These are phyloP conservation scores for Apiospora hydei DNA, from an alignment of 2,329 filamentous ascomycete species.

Conservation along the genomic window DNA sequence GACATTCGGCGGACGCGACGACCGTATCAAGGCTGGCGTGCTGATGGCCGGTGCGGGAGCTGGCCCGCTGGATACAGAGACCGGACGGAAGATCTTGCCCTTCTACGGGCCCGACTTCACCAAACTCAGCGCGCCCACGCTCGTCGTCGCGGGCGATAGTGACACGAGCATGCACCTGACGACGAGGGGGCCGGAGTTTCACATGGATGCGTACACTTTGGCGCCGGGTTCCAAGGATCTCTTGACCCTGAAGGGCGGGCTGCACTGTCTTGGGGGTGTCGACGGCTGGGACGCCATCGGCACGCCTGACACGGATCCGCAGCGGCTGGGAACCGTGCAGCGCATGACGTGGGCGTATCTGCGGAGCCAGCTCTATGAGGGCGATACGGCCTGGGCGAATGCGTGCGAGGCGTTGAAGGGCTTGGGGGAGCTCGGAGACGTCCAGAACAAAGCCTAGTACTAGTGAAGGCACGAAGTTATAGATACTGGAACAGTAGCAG, in stretches of 20 bases:
- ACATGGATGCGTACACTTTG: slow-evolving; percentile 45
- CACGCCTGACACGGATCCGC: slow-evolving; percentile 43
- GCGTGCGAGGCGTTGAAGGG: slow-evolving; percentile 38
- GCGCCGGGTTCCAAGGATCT: slow-evolving; percentile 45
- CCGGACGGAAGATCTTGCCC: slow-evolving; percentile 39
- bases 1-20: slow-evolving; percentile 34
- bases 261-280: slow-evolving; percentile 49
- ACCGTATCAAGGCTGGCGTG: slow-evolving; percentile 48
- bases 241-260: slow-evolving; percentile 42
- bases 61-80: slow-evolving; percentile 39
- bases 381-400: slow-evolving; percentile 41
- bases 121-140: slow-evolving; percentile 43
- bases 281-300: slow-evolving; percentile 47
- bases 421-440: slow-evolving; percentile 36
- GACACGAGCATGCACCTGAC: slow-evolving; percentile 45
- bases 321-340: slow-evolving; percentile 44
- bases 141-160: slow-evolving; percentile 49
- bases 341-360: slow-evolving; percentile 49
- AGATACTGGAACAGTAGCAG: too few species aligned
- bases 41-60: slow-evolving; percentile 43
- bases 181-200: slow-evolving; percentile 46
- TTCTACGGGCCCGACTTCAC: slow-evolving; percentile 45
- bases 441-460: slow-evolving; percentile 39
- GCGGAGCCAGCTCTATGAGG: slow-evolving; percentile 45
- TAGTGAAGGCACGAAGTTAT: too few species aligned